Evolutionary conservation across 371 early-diverging fungal species (phyloP).

Genomic region (Mucor ambiguus): DNA sequence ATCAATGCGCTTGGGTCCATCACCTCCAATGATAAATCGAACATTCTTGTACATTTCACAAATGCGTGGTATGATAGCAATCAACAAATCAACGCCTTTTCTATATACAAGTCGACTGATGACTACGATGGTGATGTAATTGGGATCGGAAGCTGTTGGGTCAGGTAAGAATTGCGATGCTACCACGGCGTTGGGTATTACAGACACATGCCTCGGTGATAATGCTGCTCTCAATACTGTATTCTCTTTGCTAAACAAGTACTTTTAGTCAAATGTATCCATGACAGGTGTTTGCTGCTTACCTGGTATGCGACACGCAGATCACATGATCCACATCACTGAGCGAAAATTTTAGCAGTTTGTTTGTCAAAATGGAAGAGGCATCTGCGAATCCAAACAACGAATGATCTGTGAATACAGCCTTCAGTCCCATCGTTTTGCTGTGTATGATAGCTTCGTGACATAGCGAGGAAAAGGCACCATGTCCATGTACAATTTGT

Average conservation of each 20-base stretch:
- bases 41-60: constrained; percentile 85
- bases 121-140: constrained; percentile 92
- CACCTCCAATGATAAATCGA: constrained; percentile 96
- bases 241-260: constrained; percentile 86
- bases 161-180: constrained; percentile 90
- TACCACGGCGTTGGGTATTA: constrained; percentile 99
- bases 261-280: background rate
- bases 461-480: constrained; percentile 92
- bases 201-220: constrained; percentile 88
- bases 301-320: constrained; percentile 98
- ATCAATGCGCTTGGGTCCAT: constrained; percentile 96
- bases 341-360: constrained; percentile 92
- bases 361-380: constrained; percentile 93
- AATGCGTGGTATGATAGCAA: constrained; percentile 92
- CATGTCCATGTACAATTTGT: constrained; percentile 97
- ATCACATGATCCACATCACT: constrained; percentile 97
- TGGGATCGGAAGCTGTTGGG: constrained; percentile 72
- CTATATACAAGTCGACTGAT: constrained; percentile 95
- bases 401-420: constrained; percentile 99
- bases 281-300: constrained; percentile 1
- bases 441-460: constrained; percentile 98
- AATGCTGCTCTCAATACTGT: constrained; percentile 94
- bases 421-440: constrained; percentile 92
- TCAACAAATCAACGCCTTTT: constrained; percentile 96
- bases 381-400: constrained; percentile 97